phyloP scores from a whole-genome alignment of 805 yeast genomes.

The Nakazawaea ishiwadae region DNA sequence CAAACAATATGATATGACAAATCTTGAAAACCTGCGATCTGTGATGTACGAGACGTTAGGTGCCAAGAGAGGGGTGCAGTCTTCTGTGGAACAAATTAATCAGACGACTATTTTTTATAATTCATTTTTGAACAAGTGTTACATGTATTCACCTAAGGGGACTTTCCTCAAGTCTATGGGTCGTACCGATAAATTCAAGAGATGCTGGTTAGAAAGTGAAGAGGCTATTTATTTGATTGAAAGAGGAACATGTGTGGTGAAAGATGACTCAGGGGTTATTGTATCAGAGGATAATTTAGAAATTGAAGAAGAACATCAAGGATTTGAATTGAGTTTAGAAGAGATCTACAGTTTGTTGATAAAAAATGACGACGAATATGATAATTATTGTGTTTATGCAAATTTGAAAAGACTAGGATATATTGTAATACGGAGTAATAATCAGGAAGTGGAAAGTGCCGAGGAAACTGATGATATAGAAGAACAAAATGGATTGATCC shows the following conservation, averaged over 20 bases:
- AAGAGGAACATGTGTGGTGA: conserved; percentile 54
- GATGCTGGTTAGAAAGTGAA: conserved; percentile 51
- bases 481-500: neutral
- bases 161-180: conserved; percentile 75
- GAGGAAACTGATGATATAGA: neutral
- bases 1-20: conserved; percentile 22
- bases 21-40: conserved; percentile 48
- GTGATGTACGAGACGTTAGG: conserved; percentile 71
- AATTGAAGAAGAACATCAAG: conserved; percentile 20
- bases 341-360: conserved; percentile 56
- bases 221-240: conserved; percentile 78
- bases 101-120: conserved; percentile 24
- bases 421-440: conserved; percentile 39
- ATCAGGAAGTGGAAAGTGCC: too few species aligned
- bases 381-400: conserved; percentile 63
- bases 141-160: conserved; percentile 55
- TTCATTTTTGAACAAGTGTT: conserved; percentile 17
- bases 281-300: conserved; percentile 13
- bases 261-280: conserved; percentile 16
- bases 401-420: conserved; percentile 77
- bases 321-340: conserved; percentile 50
- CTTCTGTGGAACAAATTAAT: conserved; percentile 16
- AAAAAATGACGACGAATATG: conserved; percentile 35
- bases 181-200: conserved; percentile 36
- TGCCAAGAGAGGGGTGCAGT: conserved; percentile 38